phyloP scores from a whole-genome alignment of 441 rosid species.

The Brassica balearica region DNA sequence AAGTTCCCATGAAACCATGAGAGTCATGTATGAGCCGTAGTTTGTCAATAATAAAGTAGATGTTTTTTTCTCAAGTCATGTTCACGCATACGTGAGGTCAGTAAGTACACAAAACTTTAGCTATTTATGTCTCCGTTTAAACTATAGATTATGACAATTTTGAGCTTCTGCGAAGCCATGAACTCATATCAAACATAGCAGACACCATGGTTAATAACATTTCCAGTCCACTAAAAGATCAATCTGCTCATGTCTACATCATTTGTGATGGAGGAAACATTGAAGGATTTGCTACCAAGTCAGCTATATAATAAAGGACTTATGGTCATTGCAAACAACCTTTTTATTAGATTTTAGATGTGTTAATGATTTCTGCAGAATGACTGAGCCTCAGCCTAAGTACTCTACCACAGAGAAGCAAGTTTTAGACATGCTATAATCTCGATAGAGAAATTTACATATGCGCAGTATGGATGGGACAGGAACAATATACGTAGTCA shows the following conservation, averaged over 20 bases:
- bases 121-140: not conserved
- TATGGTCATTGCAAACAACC: not conserved
- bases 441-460: constrained; percentile 71
- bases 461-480: constrained; percentile 79
- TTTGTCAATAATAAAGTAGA: not conserved
- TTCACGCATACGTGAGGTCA: not conserved
- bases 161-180: constrained; percentile 48
- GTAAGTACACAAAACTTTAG: not conserved
- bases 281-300: constrained; percentile 84
- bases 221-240: constrained; percentile 64
- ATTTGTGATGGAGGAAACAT: constrained; percentile 88
- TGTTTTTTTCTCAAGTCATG: not conserved
- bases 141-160: not conserved
- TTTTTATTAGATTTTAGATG: not conserved
- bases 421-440: constrained; percentile 86
- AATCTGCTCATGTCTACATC: constrained; percentile 78
- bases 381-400: constrained; percentile 63
- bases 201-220: constrained; percentile 64
- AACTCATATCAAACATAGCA: constrained; percentile 75
- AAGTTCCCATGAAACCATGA: not conserved
- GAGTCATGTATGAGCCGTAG: not conserved
- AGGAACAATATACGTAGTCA: constrained; percentile 74
- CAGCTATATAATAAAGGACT: constrained; percentile 34
- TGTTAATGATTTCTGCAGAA: constrained; percentile 50
- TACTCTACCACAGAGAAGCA: constrained; percentile 84